A percentile compares a stretch with the other conserved stretches of the same genome.
Evolutionary conservation across 306 rosid genomes (phyloP).

Genomic region (Cicer chorassanicum): DNA sequence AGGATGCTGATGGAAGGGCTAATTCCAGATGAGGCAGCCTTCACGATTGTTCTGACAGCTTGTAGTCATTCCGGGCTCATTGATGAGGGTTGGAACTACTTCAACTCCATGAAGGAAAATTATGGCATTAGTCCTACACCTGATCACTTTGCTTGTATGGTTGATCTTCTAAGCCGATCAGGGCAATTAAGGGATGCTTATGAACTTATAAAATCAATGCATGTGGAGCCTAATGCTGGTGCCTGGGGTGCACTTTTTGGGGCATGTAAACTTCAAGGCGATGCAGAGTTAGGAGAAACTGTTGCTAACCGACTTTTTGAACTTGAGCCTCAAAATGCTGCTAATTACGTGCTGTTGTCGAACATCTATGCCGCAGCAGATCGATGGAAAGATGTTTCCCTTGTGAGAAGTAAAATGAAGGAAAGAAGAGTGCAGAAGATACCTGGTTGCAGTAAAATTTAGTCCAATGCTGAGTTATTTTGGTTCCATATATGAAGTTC

Average conservation of each 20-base stretch:
- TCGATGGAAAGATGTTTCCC: constrained; percentile 72
- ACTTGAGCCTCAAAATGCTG: constrained; percentile 69
- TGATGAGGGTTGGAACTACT: constrained; percentile 73
- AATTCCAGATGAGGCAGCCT: constrained; percentile 74
- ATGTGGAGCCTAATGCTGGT: constrained; percentile 64
- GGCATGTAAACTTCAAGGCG: constrained; percentile 63
- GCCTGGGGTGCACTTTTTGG: constrained; percentile 86
- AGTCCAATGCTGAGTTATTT: constrained; percentile 34
- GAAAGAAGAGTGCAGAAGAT: constrained; percentile 68
- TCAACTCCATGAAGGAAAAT: constrained; percentile 56
- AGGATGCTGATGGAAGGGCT: constrained; percentile 73
- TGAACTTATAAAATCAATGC: constrained; percentile 66
- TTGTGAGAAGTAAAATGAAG: constrained; percentile 67
- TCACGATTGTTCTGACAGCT: constrained; percentile 70
- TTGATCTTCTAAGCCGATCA: constrained; percentile 79
- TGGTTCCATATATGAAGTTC: constrained; percentile 36
- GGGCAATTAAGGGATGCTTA: constrained; percentile 64
- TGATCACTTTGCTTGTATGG: constrained; percentile 80
- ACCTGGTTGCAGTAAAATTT: constrained; percentile 63
- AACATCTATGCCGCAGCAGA: constrained; percentile 72
- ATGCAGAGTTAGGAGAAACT: constrained; percentile 64
- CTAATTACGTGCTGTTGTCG: constrained; percentile 71
- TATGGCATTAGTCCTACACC: constrained; percentile 61
- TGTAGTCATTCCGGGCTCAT: constrained; percentile 77
- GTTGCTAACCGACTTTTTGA: constrained; percentile 65